Percentiles rank a stretch among this genome's conserved stretches.
Conservation (phyloP, 108 stramenopile genomes). For the Fragilariopsis cylindrus region DNA sequence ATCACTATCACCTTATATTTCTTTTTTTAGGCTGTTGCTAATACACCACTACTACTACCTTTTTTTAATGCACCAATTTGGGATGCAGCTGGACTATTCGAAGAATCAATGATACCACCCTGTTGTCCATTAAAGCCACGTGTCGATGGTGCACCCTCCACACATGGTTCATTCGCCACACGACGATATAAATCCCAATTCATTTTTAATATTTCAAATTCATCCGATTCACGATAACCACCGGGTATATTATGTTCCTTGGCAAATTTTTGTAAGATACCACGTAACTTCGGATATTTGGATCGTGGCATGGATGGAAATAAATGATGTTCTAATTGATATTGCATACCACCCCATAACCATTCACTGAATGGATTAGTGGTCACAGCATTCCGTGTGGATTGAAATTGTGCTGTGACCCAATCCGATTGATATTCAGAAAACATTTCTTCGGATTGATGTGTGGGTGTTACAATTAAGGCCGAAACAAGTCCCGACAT, state of each 20-base stretch:
- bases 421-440: conserved; percentile 84
- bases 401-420: conserved; percentile 89
- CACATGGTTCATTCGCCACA: conserved; percentile 73
- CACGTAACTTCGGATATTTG: conserved; percentile 77
- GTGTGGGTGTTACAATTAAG: conserved; percentile 91
- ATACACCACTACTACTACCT: too few species aligned
- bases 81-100: conserved; percentile 25
- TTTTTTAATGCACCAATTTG: too few species aligned
- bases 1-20: too few species aligned
- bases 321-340: conserved; percentile 95
- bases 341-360: conserved; percentile 97
- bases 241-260: conserved; percentile 90
- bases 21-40: too few species aligned
- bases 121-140: conserved; percentile 72
- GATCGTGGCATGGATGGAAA: conserved; percentile 94
- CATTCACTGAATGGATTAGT: conserved; percentile 89
- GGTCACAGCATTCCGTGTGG: conserved; percentile 87
- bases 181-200: conserved; percentile 82
- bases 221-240: conserved; percentile 80
- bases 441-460: conserved; percentile 91
- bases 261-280: conserved; percentile 82
- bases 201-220: conserved; percentile 82
- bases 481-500: conserved; percentile 89
- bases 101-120: conserved; percentile 56
- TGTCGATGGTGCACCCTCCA: conserved; percentile 74